These are phyloP conservation scores for Globisporangium spiculum DNA, from an alignment of 352 stramenopile genomes.

Conservation along the genomic window DNA sequence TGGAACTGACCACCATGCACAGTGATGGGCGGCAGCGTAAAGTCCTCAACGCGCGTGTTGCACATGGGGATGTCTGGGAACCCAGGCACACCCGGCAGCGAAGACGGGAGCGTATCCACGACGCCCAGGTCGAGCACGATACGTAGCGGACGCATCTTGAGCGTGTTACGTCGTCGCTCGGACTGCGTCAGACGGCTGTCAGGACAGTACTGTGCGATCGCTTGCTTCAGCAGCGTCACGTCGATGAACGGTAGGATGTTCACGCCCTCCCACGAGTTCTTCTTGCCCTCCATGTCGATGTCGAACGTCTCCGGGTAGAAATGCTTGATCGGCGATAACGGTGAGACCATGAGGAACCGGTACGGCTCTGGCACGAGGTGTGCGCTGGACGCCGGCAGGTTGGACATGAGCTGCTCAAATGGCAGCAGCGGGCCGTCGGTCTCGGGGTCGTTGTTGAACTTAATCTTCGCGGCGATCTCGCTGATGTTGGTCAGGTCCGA, in stretches of 20 bases:
- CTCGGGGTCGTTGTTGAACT: constrained; percentile 78
- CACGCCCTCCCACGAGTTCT: constrained; percentile 98
- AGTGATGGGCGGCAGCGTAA: constrained; percentile 45
- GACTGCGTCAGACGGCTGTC: constrained; percentile 86
- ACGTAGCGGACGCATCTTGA: constrained; percentile 63
- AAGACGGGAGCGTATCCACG: constrained; percentile 69
- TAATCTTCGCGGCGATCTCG: constrained; percentile 52
- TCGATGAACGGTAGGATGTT: constrained; percentile 99
- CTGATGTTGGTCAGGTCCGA: constrained; percentile 95
- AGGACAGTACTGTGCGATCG: constrained; percentile 92
- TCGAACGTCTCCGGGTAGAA: constrained; percentile 90
- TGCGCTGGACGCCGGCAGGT: constrained; percentile 94
- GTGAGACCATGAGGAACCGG: constrained; percentile 94
- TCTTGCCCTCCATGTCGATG: constrained; percentile 87
- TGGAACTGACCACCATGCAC: constrained; percentile 56
- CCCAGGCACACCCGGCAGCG: constrained; percentile 49
- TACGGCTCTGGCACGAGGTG: constrained; percentile 94
- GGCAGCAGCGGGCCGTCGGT: constrained; percentile 89
- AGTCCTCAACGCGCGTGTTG: constrained; percentile 62
- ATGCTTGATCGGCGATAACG: constrained; percentile 95
- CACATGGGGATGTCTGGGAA: constrained; percentile 69
- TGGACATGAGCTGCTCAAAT: constrained; percentile 98
- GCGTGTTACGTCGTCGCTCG: constrained; percentile 90
- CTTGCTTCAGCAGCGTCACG: constrained; percentile 84
- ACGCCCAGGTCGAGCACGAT: constrained; percentile 84